phyloP scores from a whole-genome alignment of 345 rosid genomes.

The Eucalyptus pauciflora region DNA sequence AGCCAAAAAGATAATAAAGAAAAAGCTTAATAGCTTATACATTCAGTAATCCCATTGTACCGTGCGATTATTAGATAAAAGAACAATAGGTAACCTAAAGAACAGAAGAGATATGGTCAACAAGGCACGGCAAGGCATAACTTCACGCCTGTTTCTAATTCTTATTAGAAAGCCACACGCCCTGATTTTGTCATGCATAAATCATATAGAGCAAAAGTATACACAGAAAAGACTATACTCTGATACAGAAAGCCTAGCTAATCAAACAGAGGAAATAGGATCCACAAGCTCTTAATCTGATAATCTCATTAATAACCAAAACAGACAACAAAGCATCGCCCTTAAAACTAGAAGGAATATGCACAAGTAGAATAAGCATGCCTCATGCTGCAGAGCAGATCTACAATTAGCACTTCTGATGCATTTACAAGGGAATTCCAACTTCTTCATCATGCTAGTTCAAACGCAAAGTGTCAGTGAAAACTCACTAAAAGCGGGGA shows the following conservation, averaged over 20 bases:
- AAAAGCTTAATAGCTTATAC: not conserved
- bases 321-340: not conserved
- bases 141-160: not conserved
- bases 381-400: not conserved
- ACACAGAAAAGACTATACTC: not conserved
- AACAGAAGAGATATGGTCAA: not conserved
- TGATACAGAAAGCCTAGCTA: not conserved
- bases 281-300: not conserved
- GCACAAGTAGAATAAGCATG: not conserved
- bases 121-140: not conserved
- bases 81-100: not conserved
- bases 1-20: not conserved
- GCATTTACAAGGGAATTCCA: not conserved
- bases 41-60: not conserved
- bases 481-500: slow-evolving; percentile 49
- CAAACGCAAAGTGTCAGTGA: not conserved
- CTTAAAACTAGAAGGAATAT: not conserved
- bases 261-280: not conserved
- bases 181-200: not conserved
- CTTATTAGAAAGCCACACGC: not conserved
- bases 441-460: not conserved
- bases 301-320: not conserved
- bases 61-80: not conserved
- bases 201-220: not conserved
- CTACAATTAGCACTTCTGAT: not conserved